Evolutionary conservation across 73 alveolate genomes (phyloP).

Genomic region (Tetrahymena thermophila): DNA sequence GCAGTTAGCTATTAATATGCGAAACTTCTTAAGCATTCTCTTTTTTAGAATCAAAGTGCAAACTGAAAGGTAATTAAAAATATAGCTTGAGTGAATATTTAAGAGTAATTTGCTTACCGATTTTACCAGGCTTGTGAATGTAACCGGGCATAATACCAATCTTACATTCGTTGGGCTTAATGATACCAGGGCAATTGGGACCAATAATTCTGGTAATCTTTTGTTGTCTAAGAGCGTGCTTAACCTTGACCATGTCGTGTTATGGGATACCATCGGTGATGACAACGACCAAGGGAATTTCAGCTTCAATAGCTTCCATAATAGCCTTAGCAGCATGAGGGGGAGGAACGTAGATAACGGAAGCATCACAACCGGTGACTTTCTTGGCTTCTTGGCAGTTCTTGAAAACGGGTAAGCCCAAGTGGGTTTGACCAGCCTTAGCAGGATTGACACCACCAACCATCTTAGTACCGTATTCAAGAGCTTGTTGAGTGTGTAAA

Average conservation of each 20-base stretch:
- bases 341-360: slow-evolving; percentile 95
- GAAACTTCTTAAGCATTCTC: neutral
- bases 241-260: slow-evolving; percentile 84
- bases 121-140: slow-evolving; percentile 78
- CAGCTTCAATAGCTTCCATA: slow-evolving; percentile 84
- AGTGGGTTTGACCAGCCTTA: slow-evolving; percentile 55
- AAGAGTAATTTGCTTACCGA: slow-evolving; percentile 50
- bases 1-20: neutral
- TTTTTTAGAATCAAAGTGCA: neutral
- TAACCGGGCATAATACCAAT: slow-evolving; percentile 98
- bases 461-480: slow-evolving; percentile 87
- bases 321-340: slow-evolving; percentile 94
- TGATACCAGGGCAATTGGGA: slow-evolving; percentile 97
- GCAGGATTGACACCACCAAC: slow-evolving; percentile 94
- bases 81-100: neutral
- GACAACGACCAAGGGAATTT: slow-evolving; percentile 82
- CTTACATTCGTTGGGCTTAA: slow-evolving; percentile 96
- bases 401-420: slow-evolving; percentile 80
- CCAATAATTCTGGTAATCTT: slow-evolving; percentile 88
- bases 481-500: slow-evolving; percentile 88
- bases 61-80: neutral
- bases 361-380: slow-evolving; percentile 83
- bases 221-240: slow-evolving; percentile 81
- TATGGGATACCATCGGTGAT: slow-evolving; percentile 97
- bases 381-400: slow-evolving; percentile 75